phyloP scores from a whole-genome alignment of 176 grass and related monocot species.

The Eleusine indica region DNA sequence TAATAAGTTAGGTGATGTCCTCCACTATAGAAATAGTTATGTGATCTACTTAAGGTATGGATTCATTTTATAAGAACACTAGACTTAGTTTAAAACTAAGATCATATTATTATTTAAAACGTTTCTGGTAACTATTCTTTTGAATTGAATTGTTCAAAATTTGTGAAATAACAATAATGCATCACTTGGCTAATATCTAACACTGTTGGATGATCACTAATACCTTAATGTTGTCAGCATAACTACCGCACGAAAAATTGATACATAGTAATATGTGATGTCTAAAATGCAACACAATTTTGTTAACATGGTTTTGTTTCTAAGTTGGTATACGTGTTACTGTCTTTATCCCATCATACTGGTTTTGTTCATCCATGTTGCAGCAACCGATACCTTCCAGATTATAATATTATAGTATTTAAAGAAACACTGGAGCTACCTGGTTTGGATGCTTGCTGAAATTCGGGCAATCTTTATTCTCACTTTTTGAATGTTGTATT shows the following conservation, averaged over 20 bases:
- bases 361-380: neutral
- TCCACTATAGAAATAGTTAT: too few relatives aligned
- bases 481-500: neutral
- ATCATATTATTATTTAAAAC: too few relatives aligned
- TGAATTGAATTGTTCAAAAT: too few relatives aligned
- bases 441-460: neutral
- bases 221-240: neutral
- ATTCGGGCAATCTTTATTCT: neutral
- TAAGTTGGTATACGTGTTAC: neutral
- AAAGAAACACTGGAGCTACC: neutral
- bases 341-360: neutral
- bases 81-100: too few relatives aligned
- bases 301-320: neutral
- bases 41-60: too few relatives aligned
- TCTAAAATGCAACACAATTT: neutral
- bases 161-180: too few relatives aligned
- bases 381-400: neutral
- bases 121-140: too few relatives aligned
- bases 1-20: neutral
- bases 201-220: neutral
- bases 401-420: neutral
- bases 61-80: too few relatives aligned
- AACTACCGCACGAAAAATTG: too few relatives aligned
- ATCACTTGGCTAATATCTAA: too few relatives aligned
- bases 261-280: neutral